A percentile compares a stretch with the other conserved stretches of the same genome.
phyloP scores from a whole-genome alignment of 164 flowering plant species.

The Warburgia ugandensis region DNA sequence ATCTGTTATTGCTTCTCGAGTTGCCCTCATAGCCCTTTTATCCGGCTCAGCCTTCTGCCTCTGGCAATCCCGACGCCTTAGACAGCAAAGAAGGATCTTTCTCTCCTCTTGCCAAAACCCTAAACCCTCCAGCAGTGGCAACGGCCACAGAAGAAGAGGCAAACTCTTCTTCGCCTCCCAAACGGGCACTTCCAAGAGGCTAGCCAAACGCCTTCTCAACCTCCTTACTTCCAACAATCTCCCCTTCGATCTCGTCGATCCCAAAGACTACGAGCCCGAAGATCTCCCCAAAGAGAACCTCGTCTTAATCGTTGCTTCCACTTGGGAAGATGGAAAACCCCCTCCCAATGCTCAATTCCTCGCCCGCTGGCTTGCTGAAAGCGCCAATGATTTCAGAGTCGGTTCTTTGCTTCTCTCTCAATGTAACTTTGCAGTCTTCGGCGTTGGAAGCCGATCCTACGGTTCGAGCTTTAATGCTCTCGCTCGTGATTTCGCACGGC shows the following conservation, averaged over 20 bases:
- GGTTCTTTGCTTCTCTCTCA: constrained; percentile 53
- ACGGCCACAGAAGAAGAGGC: no score
- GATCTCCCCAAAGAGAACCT: constrained; percentile 68
- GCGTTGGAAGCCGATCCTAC: constrained; percentile 79
- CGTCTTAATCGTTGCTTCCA: constrained; percentile 66
- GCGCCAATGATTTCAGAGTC: constrained; percentile 77
- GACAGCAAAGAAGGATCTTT: no score
- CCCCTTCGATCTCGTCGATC: constrained; percentile 55
- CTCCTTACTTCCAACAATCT: constrained; percentile 30
- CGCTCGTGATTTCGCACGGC: constrained; percentile 41
- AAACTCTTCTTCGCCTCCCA: constrained; percentile 78
- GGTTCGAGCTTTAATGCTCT: constrained; percentile 66
- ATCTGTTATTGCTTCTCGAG: no score
- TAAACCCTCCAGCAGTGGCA: no score
- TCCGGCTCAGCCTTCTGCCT: no score
- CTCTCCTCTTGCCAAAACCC: no score
- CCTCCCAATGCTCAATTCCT: constrained; percentile 51
- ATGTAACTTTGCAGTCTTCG: constrained; percentile 77
- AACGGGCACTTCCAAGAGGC: constrained; percentile 79
- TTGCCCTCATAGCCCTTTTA: no score
- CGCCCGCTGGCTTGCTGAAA: constrained; percentile 71
- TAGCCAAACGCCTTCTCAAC: constrained; percentile 57
- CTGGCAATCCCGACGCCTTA: no score
- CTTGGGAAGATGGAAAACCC: constrained; percentile 85
- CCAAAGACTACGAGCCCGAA: constrained; percentile 82